A percentile compares a stretch with the other conserved stretches of the same genome.
Evolutionary conservation across 441 rosid genomes (phyloP).

Genomic region (Pelargonium fulgidum): DNA sequence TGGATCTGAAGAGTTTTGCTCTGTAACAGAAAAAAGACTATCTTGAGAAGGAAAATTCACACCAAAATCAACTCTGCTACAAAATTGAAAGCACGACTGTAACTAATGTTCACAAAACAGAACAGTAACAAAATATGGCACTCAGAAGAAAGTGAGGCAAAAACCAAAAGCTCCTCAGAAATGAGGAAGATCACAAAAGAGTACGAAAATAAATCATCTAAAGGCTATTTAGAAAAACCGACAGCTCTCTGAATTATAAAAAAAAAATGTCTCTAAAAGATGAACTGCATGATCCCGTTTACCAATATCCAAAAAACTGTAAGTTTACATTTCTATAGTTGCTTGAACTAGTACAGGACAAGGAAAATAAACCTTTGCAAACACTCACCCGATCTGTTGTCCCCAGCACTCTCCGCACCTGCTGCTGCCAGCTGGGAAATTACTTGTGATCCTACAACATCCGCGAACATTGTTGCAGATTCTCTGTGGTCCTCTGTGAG

Average conservation of each 20-base stretch:
- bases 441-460: slow-evolving; percentile 85
- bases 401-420: slow-evolving; percentile 25
- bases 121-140: no score
- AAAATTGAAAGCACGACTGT: background rate
- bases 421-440: slow-evolving; percentile 52
- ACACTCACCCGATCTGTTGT: slow-evolving; percentile 44
- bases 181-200: background rate
- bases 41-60: background rate
- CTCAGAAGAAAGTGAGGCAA: background rate
- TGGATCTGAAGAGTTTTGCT: slow-evolving; percentile 41
- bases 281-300: background rate
- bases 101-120: background rate
- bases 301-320: background rate
- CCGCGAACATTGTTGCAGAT: slow-evolving; percentile 89
- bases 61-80: background rate
- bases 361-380: slow-evolving; percentile 7
- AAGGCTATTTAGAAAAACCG: background rate
- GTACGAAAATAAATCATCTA: background rate
- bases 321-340: background rate
- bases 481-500: slow-evolving; percentile 92
- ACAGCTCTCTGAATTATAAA: background rate
- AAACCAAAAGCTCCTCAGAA: background rate
- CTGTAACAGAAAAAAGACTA: slow-evolving; percentile 38
- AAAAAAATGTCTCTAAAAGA: background rate
- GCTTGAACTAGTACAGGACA: background rate